Base-by-base conservation (phyloP, 768 basidiomycete species). In the Phaffia australis region DNA sequence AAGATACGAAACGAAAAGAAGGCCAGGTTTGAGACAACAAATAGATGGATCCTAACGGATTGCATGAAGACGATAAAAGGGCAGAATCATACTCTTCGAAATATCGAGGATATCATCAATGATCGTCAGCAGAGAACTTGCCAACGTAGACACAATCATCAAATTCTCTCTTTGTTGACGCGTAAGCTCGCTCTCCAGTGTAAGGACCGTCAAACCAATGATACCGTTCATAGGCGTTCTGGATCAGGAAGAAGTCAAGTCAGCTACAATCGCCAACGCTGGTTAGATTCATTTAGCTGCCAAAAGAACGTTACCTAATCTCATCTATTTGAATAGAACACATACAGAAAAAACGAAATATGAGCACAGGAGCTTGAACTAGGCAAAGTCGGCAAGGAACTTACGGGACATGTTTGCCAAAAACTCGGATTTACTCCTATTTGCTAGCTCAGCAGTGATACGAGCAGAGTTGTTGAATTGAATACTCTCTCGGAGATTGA, bases 61-160 rank as follows among this genome's bases (percentile, higher is more conserved):
- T 42, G 4, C 35, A 29, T 11, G 15, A 15, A 7, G 57, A 18
- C 48, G n/a, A n/a, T 3, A 35, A 3, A 48, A n/a, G 9, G 23
- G 23, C 1, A 25, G 15, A 23, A 27, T 82, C 89, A 64, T 71
- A 95, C 93, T 98, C 83, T 99, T 99, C 21, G 93, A 97, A 70
- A 98, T 98, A 81, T 99, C 95, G 80, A 98, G 82, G 71, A 99
- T 98, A 76, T 98, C 95, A 76, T 99, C 94, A 70, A 99, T 99
- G 78, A 99, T 99, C 72, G 97, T 80, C 56, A 99, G 80, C 67
- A 99, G 80, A 15, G 89, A 92, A 65, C 90, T 83, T 0, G 95
- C 95, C 75, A 99, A 80, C 69, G 87, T 91, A 75, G 97, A 93
- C 9, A 99, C 95, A 47, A 98, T 84, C 72, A 95, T 81, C 75